Base-by-base conservation (phyloP, 192 early-diverging fungal species). In the Geranomyces michiganensis region DNA sequence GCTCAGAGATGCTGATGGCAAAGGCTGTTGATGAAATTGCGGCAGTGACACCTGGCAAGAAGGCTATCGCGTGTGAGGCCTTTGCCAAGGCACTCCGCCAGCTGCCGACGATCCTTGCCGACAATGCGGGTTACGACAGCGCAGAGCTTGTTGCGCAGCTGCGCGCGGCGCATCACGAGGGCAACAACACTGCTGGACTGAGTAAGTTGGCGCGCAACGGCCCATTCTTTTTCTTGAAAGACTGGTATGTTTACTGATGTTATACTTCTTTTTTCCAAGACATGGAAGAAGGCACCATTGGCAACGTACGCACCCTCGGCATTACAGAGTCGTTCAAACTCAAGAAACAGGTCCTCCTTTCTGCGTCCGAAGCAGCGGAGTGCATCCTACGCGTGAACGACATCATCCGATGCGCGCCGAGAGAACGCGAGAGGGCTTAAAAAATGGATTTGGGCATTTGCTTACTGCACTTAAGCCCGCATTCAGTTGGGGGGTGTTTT, bases 311-410 rank as follows among this genome's bases (percentile, higher is more conserved):
- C 45, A 88, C 84, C 56, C 83, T 94, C 67, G 94, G 94, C 21
- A 93, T 99, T 76, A 96, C 94, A 41, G 97, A 99, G 79, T 93
- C 92, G 24, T 97, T 89, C 88, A 99, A 97, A 84, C 86, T 97
- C 56, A 99, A 99, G 87, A 87, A 90, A 56, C 84, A 86, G 79
- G 95, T 97, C 29, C 82, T 99, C 33, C 81, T 96, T 65, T 92
- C 90, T 76, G 96, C 97, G 14, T 88, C 93, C 9, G 97, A 99
- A 81, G 97, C 96, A 0, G 92, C 94, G 13, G 96, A 97, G 78
- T 93, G 96, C 92, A 97, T 99, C 77, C 83, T 99, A 63, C 89
- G 97, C 61, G 96, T 99, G 13, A 96, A 99, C 77, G 92, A 99
- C 79, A 99, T 99, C 70, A 93, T 99, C 79, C 92, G 95, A 68